Percentiles rank a stretch among this genome's conserved stretches.
These are phyloP conservation scores for Trametes polyzona DNA, from an alignment of 1,284 basidiomycete genomes.

Conservation along the genomic window DNA sequence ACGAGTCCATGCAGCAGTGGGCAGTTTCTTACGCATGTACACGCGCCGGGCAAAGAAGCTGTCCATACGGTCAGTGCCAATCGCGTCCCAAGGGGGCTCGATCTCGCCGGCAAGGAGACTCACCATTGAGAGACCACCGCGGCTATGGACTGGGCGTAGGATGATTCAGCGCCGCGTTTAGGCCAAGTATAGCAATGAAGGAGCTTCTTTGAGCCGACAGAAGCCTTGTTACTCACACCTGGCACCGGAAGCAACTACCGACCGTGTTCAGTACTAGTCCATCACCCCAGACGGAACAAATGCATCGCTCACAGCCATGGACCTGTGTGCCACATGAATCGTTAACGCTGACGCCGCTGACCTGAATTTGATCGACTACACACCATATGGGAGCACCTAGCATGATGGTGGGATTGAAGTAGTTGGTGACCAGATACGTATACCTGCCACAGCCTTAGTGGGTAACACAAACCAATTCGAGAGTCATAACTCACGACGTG, in stretches of 20 bases:
- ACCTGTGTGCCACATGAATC: background rate
- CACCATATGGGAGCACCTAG: background rate
- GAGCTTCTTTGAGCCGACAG: background rate
- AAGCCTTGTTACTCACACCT: background rate
- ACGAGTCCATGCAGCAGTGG: too few species aligned
- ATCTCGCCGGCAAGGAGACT: too few species aligned
- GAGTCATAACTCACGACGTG: background rate
- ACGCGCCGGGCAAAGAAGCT: conserved; percentile 1
- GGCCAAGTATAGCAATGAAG: background rate
- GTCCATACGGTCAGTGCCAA: background rate
- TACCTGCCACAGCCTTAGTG: background rate
- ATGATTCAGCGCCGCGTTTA: background rate
- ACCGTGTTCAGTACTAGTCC: too few species aligned
- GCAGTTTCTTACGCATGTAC: background rate
- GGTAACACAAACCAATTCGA: background rate
- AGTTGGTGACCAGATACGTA: background rate
- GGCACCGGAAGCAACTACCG: background rate
- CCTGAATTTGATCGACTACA: too few species aligned
- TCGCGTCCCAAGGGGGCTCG: too few species aligned
- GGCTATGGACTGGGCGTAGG: background rate
- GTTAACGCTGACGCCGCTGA: background rate
- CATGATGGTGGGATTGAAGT: background rate
- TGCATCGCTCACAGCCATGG: background rate
- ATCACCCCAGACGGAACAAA: background rate
- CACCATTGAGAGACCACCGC: background rate